Conservation (phyloP, 1,284 basidiomycete genomes). For the Tilletia caries region DNA sequence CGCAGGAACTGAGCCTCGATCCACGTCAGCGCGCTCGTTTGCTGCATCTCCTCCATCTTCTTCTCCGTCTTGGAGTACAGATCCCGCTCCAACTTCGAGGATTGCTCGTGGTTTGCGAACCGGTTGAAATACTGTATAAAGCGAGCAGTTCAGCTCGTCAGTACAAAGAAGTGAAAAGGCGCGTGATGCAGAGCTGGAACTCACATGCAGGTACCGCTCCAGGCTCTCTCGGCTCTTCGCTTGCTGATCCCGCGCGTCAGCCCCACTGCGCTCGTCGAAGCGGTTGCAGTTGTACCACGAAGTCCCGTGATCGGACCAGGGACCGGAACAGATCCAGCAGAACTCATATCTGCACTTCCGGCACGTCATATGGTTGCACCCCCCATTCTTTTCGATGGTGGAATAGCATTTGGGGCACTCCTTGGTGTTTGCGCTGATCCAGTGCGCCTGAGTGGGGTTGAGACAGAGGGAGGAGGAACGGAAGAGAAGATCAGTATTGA, state of each 20-base stretch:
- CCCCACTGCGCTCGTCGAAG: constrained; percentile 86
- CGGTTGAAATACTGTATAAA: constrained; percentile 45
- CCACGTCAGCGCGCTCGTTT: constrained; percentile 85
- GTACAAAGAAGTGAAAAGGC: not conserved
- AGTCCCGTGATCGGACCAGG: constrained; percentile 92
- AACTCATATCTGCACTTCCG: constrained; percentile 59
- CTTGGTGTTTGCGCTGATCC: constrained; percentile 99
- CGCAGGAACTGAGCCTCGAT: constrained; percentile 99
- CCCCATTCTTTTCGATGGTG: constrained; percentile 99
- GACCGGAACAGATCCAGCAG: constrained; percentile 69
- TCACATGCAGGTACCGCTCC: constrained; percentile 91
- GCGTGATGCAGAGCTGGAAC: constrained; percentile 55
- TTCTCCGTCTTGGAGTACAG: constrained; percentile 92
- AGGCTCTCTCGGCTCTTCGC: constrained; percentile 72
- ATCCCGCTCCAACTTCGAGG: constrained; percentile 87
- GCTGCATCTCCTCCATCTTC: constrained; percentile 99
- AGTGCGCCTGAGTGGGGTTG: constrained; percentile 70
- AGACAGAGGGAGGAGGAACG: not conserved
- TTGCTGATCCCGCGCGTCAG: constrained; percentile 72
- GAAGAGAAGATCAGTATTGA: not conserved
- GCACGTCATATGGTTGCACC: constrained; percentile 63
- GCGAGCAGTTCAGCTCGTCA: not conserved
- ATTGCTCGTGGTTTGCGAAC: constrained; percentile 98
- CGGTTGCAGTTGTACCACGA: constrained; percentile 98
- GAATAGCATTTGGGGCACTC: constrained; percentile 87